Base-by-base conservation (phyloP, 768 basidiomycete genomes). In the Lactarius trivialis region DNA sequence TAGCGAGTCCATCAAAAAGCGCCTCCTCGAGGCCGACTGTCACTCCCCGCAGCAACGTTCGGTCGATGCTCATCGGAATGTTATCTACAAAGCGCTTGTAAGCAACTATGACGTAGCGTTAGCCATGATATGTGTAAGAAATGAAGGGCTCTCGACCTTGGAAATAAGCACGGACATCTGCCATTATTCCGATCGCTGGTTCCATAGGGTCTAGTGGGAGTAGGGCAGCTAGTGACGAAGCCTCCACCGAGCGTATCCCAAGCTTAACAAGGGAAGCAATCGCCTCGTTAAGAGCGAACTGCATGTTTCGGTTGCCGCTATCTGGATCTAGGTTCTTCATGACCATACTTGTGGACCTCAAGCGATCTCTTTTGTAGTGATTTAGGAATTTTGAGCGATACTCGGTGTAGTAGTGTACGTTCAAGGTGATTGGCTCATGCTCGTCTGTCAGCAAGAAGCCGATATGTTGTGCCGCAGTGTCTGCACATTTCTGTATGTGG, bases 101-200 rank as follows among this genome's bases (percentile, higher is more conserved):
- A 0, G 82, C 79, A 1, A 86, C 84, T 74, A 30, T 21, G 53
- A 34, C 36, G 14, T 39, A 1, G 4, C 9, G 32, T 59, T 37
- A 65, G 52, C 24, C 14, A 65, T 11, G 11, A 6, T 54, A 15
- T 12, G 19, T n/a, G 37, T 21, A 48, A 6, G n/a, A 30, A 30
- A 30, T 21, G 14, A 15, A 34, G 52, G 37, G 50, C 33, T n/a
- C 60, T 63, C 14, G 67, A 88, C 88, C 88, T 80, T 88, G 84
- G 69, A 89, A 89, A 63, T 89, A 89, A 0, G 85, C 86, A 6
- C 85, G 76, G 4, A 88, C 85, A 53, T 84, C 81, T 0, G 86
- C 85, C 87, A 89, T 89, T 65, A 89, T 84, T 8, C 69, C 68
- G 6, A 88, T 65, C 0, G 84, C 84, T 0, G 79, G 75, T 41